Evolutionary conservation across 1,284 basidiomycete genomes (phyloP), one percentile per base, ranked within the genome.

Genomic region (Hemileia vastatrix): DNA sequence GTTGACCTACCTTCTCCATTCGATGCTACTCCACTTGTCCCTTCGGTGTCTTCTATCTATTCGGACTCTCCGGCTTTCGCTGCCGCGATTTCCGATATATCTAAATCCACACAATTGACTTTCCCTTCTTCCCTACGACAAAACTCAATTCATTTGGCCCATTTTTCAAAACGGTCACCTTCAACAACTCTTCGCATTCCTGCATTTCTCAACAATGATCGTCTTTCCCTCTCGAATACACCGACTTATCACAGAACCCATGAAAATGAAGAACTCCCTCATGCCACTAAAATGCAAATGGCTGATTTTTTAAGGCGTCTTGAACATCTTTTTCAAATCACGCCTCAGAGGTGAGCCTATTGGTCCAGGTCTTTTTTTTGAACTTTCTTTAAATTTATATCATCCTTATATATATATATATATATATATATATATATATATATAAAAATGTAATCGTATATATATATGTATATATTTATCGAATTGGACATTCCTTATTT

Each of bases 291-390:
- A 27, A 59, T 59, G 57, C 57, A 59, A 49, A 69, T 72, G 64
- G 69, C 67, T 21, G 65, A 70, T 57, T 68, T 65, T 61, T 63
- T 70, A 40, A 62, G 59, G 48, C 67, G 67, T 62, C 64, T 70
- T 54, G 72, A 74, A 52, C 67, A 70, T 45, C 60, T 65, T 54
- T 89, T 90, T 76, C 86, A 85, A 65, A 79, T 96, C 66, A 92
- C 90, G 1, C 89, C 92, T 13, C 90, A 92, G 77, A 80, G 91
- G 67, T 60, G 21, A 52, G 48, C 43, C 11, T 24, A 32, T 57
- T 8, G n/a, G 15, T 15, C 23, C 24, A 13, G 6, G 18, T 2
- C 31, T 33, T n/a, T 43, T 43, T 43, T 43, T 43, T 43, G 36
- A n/a, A n/a, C 8, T 43, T 43, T 43, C 18, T 23, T 13, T 21